Conservation (phyloP, 306 rosid genomes). For the Pachyrhizus erosus region DNA sequence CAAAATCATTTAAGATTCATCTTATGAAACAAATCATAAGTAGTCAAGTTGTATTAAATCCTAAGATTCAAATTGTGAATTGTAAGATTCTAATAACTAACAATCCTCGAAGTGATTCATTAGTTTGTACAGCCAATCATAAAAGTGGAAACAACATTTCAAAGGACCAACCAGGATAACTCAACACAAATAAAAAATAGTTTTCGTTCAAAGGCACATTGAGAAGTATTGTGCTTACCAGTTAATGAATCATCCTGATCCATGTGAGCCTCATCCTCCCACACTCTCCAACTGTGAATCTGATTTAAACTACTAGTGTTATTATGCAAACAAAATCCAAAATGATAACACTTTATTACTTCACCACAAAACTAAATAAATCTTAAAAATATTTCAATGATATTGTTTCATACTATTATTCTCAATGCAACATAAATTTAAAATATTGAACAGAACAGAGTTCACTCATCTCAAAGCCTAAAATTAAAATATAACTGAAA, state of each 20-base stretch:
- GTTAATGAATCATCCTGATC: conserved; percentile 63
- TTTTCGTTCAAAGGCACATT: not conserved
- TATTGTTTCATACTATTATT: not conserved
- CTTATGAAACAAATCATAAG: too few relatives aligned
- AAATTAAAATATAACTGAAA: not conserved
- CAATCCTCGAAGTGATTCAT: not conserved
- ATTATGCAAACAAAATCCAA: conserved; percentile 41
- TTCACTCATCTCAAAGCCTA: not conserved
- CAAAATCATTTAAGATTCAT: too few relatives aligned
- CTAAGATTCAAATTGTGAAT: too few relatives aligned
- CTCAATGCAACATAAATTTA: not conserved
- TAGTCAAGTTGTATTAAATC: too few relatives aligned
- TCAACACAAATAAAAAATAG: conserved; percentile 16
- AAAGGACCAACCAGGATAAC: conserved; percentile 15
- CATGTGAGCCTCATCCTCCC: conserved; percentile 94
- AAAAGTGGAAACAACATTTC: conserved; percentile 16
- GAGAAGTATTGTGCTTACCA: conserved; percentile 56
- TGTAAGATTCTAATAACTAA: too few relatives aligned
- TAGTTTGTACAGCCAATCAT: conserved; percentile 9
- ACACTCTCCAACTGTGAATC: conserved; percentile 95
- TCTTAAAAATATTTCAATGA: not conserved
- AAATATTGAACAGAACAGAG: not conserved
- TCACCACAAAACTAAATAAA: not conserved
- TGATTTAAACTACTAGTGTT: conserved; percentile 54
- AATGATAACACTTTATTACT: conserved; percentile 24